Evolutionary conservation across 2,329 filamentous ascomycete species (phyloP).

Genomic region (Didymella segeticola): DNA sequence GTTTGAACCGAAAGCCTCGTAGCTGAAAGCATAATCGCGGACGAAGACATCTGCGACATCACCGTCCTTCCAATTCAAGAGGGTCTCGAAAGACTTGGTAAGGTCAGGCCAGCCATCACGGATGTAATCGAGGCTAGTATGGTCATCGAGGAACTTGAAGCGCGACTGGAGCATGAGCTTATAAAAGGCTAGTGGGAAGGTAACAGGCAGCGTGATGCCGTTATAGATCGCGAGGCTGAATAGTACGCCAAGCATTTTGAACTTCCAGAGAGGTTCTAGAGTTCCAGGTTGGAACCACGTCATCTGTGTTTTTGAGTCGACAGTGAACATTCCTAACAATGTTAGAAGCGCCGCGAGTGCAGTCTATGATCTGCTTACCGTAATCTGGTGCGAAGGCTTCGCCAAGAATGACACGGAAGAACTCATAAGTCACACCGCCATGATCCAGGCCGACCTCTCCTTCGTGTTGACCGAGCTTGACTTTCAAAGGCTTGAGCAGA

Average conservation of each 20-base stretch:
- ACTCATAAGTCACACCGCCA: slow-evolving; percentile 95
- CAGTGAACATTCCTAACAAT: slow-evolving; percentile 70
- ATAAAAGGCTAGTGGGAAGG: slow-evolving; percentile 86
- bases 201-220: slow-evolving; percentile 87
- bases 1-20: slow-evolving; percentile 62
- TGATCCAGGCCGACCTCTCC: slow-evolving; percentile 93
- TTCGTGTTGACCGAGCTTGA: slow-evolving; percentile 78
- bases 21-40: slow-evolving; percentile 86
- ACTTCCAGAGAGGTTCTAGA: slow-evolving; percentile 85
- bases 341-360: slow-evolving; percentile 16
- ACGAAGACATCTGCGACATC: slow-evolving; percentile 82
- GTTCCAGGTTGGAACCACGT: slow-evolving; percentile 88
- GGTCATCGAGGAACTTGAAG: slow-evolving; percentile 59
- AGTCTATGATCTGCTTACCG: slow-evolving; percentile 54
- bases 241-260: slow-evolving; percentile 85
- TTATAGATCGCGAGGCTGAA: slow-evolving; percentile 92
- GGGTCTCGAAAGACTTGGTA: slow-evolving; percentile 72
- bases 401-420: slow-evolving; percentile 83
- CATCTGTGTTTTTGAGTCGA: slow-evolving; percentile 77
- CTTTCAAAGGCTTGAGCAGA: slow-evolving; percentile 83
- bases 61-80: slow-evolving; percentile 82
- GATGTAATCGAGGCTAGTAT: slow-evolving; percentile 69
- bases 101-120: slow-evolving; percentile 89
- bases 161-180: slow-evolving; percentile 75
- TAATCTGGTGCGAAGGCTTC: slow-evolving; percentile 80